These are phyloP conservation scores for Cronartium quercuum DNA, from an alignment of 1,284 basidiomycete genomes.

Conservation along the genomic window DNA sequence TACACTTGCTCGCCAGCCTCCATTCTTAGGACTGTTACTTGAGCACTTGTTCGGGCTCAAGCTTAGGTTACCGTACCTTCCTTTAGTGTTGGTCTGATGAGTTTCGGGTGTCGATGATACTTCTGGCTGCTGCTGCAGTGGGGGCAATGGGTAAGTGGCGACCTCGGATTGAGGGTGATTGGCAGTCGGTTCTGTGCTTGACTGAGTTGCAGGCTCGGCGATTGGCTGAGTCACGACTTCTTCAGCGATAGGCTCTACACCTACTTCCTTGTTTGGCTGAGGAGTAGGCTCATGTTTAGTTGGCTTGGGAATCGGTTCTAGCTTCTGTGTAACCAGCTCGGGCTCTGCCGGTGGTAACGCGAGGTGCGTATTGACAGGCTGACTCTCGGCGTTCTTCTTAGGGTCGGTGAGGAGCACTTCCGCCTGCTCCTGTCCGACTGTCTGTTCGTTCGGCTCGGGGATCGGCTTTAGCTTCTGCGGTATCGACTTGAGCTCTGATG, in stretches of 20 bases:
- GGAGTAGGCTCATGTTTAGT: background rate
- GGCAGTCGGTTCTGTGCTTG: background rate
- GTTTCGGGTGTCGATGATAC: background rate
- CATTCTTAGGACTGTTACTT: background rate
- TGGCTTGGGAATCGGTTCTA: background rate
- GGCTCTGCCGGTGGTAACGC: background rate
- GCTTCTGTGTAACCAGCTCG: background rate
- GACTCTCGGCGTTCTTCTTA: background rate
- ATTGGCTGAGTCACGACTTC: background rate
- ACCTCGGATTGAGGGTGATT: background rate
- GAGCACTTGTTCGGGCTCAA: background rate
- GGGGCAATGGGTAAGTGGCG: slow-evolving; percentile 5
- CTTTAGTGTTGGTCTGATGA: background rate
- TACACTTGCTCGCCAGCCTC: slow-evolving; percentile 12
- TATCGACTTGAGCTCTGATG: too few relatives aligned
- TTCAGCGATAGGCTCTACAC: too few relatives aligned
- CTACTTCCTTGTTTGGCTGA: background rate
- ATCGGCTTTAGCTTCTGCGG: too few relatives aligned
- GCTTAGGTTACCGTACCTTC: background rate
- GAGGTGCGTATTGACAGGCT: background rate
- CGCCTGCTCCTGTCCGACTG: too few relatives aligned
- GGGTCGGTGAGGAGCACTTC: background rate
- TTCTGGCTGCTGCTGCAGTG: background rate
- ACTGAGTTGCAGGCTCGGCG: slow-evolving; percentile 3
- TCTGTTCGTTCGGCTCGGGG: too few relatives aligned